Base-by-base conservation (phyloP, 352 stramenopile species). In the Phytophthora tubulina region DNA sequence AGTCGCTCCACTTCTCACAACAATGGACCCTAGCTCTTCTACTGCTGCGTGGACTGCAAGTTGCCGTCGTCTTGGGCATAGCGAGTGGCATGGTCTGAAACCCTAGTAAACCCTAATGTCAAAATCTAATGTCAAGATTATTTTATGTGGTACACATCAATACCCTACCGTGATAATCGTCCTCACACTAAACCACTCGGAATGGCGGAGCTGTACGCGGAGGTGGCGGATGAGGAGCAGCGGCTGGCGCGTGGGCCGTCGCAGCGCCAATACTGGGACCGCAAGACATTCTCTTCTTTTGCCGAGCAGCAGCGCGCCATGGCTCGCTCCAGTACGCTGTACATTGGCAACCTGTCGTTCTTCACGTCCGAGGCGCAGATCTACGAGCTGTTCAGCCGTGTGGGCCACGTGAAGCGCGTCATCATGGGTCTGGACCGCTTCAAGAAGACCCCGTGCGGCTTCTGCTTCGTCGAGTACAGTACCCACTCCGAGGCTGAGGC, bases 311-410 rank as follows among this genome's bases (percentile, higher is more conserved):
- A 99, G 75, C 82, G 89, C 41, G 96, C 96, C 39, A 93, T 99
- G 56, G 86, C 84, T 21, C 85, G 82, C 48, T 98, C 93, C 27
- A 76, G 75, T 9, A 99, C 97, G 27, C 74, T 99, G 27, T 99
- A 99, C 79, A 85, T 99, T 38, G 97, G 97, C 49, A 99, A 99
- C 76, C 75, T 99, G 48, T 96, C 93, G 45, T 99, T 99, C 80
- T 98, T 97, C 66, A 99, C 97, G 21, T 96, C 93, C 17, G 94
- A 99, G 64, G 79, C 88, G 38, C 96, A 99, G 76, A 96, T 99
- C 62, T 95, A 94, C 73, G 91, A 97, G 73, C 86, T 98, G 51
- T 99, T 99, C 76, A 93, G 86, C 59, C 86, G 88, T 69, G 88
- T 99, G 45, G 97, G 97, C 49, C 89, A 88, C 17, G 94, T 99